These are phyloP conservation scores for Camelina laxa DNA, from an alignment of 345 rosid genomes.

Conservation along the genomic window DNA sequence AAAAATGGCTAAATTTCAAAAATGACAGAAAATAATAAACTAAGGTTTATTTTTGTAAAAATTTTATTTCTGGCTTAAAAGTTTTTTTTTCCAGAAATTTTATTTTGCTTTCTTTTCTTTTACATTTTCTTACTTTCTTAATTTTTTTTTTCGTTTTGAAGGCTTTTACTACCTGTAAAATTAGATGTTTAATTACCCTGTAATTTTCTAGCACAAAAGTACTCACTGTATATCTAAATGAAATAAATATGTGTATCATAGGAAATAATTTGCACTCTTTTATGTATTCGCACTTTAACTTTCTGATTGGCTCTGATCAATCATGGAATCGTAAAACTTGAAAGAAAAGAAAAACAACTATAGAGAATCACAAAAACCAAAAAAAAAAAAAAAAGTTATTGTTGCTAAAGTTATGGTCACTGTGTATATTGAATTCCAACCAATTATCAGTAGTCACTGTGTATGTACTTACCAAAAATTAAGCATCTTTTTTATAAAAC, in stretches of 20 bases:
- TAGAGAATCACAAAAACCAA: neutral
- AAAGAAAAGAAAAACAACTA: too few species aligned
- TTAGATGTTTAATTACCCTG: conserved; percentile 18
- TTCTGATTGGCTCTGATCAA: neutral
- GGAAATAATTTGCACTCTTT: neutral
- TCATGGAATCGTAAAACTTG: neutral
- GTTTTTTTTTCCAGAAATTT: conserved; percentile 12
- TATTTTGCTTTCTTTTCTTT: neutral
- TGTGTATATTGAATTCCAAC: too few species aligned
- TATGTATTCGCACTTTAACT: neutral
- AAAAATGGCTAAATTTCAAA: conserved; percentile 3
- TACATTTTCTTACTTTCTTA: neutral
- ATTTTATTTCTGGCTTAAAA: conserved; percentile 9
- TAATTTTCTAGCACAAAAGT: conserved; percentile 14
- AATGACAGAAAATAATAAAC: neutral
- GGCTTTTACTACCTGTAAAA: conserved; percentile 4
- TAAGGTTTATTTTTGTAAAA: conserved; percentile 28
- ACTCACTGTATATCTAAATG: conserved; percentile 3
- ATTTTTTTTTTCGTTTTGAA: neutral
- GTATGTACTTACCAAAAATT: too few species aligned
- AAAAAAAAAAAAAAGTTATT: too few species aligned
- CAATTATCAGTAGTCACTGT: too few species aligned
- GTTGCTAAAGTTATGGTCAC: too few species aligned
- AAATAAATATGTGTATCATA: conserved; percentile 24
- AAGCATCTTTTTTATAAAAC: too few species aligned